phyloP scores from a whole-genome alignment of 2,329 filamentous ascomycete species.

The Myriosclerotinia curreyana region DNA sequence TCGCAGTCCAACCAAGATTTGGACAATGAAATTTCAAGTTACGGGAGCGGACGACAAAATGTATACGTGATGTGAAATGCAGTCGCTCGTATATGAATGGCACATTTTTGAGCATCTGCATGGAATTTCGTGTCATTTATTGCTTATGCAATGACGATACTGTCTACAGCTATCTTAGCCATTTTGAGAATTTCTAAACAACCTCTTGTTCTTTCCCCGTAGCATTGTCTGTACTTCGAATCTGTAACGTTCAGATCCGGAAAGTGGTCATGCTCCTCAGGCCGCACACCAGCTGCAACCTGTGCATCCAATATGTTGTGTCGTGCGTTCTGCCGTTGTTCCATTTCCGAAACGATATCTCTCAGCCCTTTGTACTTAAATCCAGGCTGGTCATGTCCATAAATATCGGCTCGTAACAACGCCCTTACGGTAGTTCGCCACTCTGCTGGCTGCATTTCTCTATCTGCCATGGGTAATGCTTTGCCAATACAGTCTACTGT shows the following conservation, averaged over 20 bases:
- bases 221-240: conserved; percentile 34
- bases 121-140: too few relatives aligned
- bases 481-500: conserved; percentile 13
- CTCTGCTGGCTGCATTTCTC: conserved; percentile 48
- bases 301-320: conserved; percentile 51
- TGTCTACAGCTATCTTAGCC: conserved; percentile 53
- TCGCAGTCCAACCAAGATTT: not conserved
- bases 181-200: conserved; percentile 54
- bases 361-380: conserved; percentile 49
- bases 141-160: conserved; percentile 51
- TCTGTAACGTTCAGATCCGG: conserved; percentile 5
- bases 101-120: not conserved
- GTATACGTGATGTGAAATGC: not conserved
- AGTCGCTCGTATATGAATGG: not conserved
- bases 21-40: not conserved
- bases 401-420: conserved; percentile 56
- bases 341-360: conserved; percentile 53
- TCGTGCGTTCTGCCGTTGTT: conserved; percentile 48
- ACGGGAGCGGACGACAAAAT: not conserved
- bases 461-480: not conserved
- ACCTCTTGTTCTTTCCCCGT: conserved; percentile 40
- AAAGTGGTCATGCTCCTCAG: not conserved
- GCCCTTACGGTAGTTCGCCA: conserved; percentile 56
- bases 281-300: conserved; percentile 42
- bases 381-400: conserved; percentile 45